Evolutionary conservation across 495 filamentous ascomycete genomes (phyloP), one percentile per base, ranked within the genome.

Genomic region (Aspergillus bertholletiae): DNA sequence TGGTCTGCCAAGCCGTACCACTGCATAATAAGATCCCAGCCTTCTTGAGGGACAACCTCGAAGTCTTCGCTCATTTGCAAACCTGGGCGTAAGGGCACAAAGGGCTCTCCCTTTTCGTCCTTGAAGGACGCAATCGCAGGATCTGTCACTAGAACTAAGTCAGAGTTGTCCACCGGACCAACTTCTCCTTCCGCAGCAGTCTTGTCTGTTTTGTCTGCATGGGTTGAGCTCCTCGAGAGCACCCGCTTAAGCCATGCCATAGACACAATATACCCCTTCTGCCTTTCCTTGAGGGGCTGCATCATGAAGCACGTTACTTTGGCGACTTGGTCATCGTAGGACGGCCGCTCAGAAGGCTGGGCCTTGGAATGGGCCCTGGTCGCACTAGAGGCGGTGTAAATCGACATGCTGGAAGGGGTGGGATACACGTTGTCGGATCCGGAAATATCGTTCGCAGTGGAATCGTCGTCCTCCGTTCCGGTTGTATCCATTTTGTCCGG

Each of bases 91-190:
- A 98, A 69, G 8, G 90, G 86, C 17, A 96, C 81, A 58, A 91
- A 96, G 2, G 75, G 71, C 13, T 86, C 70, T 8, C 78, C 80
- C 21, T 69, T 61, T 55, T 83, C 77, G 56, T 84, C 83, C 47
- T 73, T 73, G 60, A 84, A 73, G 45, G 51, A 61, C 23, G 59
- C 58, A 26, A 57, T 69, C 21, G 59, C 58, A 7, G 67, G 73
- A 52, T 74, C 77, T 18, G 66, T 74, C 30, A 75, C 76, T 39
- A 79, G 63, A 26, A 79, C 64, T 26, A 79, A 65, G 58, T 90
- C 88, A 5, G 88, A 83, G 65, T 96, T 97, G 72, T 97, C 91
- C 26, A 97, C 84, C 0, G 89, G 89, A 2, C 91, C 92, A 30
- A 94, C 79, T 11, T 84, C 76, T 11, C 80, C 83, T 53, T 88